Evolutionary conservation across 2,329 filamentous ascomycete species (phyloP), one percentile per base, ranked within the genome.

Genomic region (Alternaria dauci): DNA sequence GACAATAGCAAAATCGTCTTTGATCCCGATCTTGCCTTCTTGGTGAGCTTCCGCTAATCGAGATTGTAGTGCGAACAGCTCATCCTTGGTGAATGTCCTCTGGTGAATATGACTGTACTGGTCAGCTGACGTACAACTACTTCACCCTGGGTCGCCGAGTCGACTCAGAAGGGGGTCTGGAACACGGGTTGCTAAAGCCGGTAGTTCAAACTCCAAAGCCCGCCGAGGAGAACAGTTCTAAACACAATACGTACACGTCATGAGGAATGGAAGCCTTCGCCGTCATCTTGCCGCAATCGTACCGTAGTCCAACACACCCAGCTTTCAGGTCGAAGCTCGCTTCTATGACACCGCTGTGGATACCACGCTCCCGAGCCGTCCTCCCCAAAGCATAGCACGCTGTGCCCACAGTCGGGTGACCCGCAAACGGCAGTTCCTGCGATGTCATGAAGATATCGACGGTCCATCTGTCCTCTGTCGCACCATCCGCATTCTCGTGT

Each of bases 211-310:
- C 18, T 12, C 26, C 20, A 38, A 55, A 11, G 4, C 7, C 38
- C 11, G 16, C 30, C 26, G 32, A 39, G 3, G 11, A 3, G 36
- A 42, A 55, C 25, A 16, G 32, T 64, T 14, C 36, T 16, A 39
- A 42, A 30, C 12, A 7, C 28, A 55, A 18, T 77, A 88, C 71
- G 68, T 87, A 89, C 63, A 89, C 82, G 62, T 90, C 82, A 73
- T 92, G 89, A 34, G 91, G 90, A 63, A 94, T 89, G 4, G 77
- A 78, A 16, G 89, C 89, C 52, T 82, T 84, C 5, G 89, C 86
- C n/a, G 81, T 73, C 38, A 74, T 74, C 23, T 76, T 78, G 8
- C 69, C 67, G 4, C 78, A 71, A 66, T 81, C 76, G 61, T 79
- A 84, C 14, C 75, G 71, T 54, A 82, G 72, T 9, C 71, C 68